phyloP scores from a whole-genome alignment of 2,329 filamentous ascomycete species.

The Aspergillus sp. region DNA sequence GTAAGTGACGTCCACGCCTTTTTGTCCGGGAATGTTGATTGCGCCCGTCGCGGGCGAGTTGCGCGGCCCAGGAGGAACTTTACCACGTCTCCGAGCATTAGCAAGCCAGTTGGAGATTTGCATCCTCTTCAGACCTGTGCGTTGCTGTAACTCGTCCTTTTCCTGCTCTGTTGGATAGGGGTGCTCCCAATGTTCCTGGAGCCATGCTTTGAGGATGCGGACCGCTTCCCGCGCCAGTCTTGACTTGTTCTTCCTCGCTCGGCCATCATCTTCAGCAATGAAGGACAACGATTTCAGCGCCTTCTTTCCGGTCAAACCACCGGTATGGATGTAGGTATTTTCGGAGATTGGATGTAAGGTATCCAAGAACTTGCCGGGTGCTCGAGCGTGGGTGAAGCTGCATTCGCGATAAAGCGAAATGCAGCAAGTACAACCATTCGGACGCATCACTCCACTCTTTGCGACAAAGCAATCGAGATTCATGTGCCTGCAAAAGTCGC shows the following conservation, averaged over 20 bases:
- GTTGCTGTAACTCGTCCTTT: conserved; percentile 73
- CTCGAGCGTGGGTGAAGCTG: conserved; percentile 48
- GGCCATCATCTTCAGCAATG: conserved; percentile 41
- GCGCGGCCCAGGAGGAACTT: conserved; percentile 64
- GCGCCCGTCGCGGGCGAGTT: conserved; percentile 70
- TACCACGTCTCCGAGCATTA: conserved; percentile 81
- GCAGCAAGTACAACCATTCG: conserved; percentile 48
- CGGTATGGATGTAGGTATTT: conserved; percentile 42
- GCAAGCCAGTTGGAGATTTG: conserved; percentile 93
- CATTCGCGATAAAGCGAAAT: conserved; percentile 51
- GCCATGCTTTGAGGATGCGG: conserved; percentile 80
- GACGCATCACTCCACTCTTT: conserved; percentile 46
- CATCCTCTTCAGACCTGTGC: conserved; percentile 76
- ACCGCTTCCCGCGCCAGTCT: conserved; percentile 80
- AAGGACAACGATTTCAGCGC: conserved; percentile 46
- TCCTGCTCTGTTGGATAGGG: conserved; percentile 88
- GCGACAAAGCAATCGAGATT: conserved; percentile 51
- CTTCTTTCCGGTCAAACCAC: conserved; percentile 42
- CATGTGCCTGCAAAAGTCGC: conserved; percentile 49
- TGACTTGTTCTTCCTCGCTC: conserved; percentile 65
- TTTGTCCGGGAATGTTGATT: conserved; percentile 69
- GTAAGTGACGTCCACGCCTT: conserved; percentile 52
- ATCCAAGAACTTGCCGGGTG: conserved; percentile 44
- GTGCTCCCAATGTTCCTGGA: conserved; percentile 74
- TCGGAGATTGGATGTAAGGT: conserved; percentile 49